These are phyloP conservation scores for Mycena crocata DNA, from an alignment of 768 basidiomycete species.

Conservation along the genomic window DNA sequence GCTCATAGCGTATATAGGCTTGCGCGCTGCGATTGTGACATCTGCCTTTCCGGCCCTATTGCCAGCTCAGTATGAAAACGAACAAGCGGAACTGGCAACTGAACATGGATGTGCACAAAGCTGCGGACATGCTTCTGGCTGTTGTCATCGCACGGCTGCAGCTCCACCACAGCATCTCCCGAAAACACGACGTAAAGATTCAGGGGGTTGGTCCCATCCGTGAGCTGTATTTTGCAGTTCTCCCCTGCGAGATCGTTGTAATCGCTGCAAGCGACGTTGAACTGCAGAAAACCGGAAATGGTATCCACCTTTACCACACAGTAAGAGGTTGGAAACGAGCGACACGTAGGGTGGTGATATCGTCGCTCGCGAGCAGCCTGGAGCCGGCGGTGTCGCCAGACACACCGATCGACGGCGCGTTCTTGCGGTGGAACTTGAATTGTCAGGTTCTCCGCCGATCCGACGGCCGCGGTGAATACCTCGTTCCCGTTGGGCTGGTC, in stretches of 20 bases:
- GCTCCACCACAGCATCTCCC: not conserved
- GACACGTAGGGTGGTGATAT: not conserved
- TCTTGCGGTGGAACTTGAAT: not conserved
- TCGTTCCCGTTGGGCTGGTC: constrained; percentile 9
- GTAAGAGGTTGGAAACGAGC: not conserved
- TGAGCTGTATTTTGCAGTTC: not conserved
- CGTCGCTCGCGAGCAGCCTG: not conserved
- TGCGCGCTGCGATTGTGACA: too few species aligned
- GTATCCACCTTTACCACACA: not conserved
- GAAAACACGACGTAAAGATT: not conserved
- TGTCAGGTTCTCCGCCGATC: not conserved
- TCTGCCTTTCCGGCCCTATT: too few species aligned
- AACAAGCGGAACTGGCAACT: not conserved
- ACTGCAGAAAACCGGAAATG: not conserved
- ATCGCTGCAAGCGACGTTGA: not conserved
- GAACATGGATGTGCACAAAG: not conserved
- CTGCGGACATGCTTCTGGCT: not conserved
- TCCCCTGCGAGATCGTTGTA: not conserved
- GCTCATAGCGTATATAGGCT: too few species aligned
- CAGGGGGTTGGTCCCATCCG: not conserved
- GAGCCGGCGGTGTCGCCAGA: not conserved
- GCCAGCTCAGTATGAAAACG: not conserved
- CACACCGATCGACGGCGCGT: not conserved
- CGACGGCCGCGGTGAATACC: not conserved
- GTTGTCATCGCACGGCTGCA: not conserved